Base-by-base conservation (phyloP, 2,329 filamentous ascomycete species). In the Xylariaceae sp. region DNA sequence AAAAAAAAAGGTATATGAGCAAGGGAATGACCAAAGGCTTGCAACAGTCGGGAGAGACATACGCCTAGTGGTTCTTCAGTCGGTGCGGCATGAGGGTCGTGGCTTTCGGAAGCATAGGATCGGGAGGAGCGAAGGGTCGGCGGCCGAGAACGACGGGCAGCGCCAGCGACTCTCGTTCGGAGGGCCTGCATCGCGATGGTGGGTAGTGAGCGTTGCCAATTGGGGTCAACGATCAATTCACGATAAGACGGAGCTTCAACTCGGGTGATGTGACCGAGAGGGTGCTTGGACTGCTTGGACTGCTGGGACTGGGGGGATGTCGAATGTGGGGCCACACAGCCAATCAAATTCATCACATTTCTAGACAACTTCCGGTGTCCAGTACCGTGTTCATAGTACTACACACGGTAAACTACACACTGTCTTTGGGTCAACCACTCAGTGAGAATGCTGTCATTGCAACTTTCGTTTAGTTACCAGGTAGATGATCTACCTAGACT, bases 31-130 rank as follows among this genome's bases (percentile, higher is more conserved):
- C 32, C 26, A 26, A 8, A 26, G 43, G 43, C 41, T 44, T 44
- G 27, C 43, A 19, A 19, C 5, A 34, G 30, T 27, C 6, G 43
- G 47, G 47, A 27, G 49, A 74, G 49, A 74, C 80, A 56, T 81
- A 84, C 81, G 63, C 80, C 80, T 64, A 83, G 74, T 56, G 74
- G 73, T 71, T 84, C 81, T 62, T 78, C 75, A 57, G 75, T 57
- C 51, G 67, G 73, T 56, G 74, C 65, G 54, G 66, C 69, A 54
- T 64, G 67, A 61, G 50, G 55, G 57, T 54, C 73, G 64, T 80
- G 78, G 67, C 72, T 71, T 60, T 77, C 74, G 66, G 79, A 83
- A 62, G 79, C 80, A 68, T 83, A 82, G 56, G 72, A 73, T 65
- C 79, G 76, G 60, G 73, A 68, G 60, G 65, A 65, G 57, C 69